A percentile compares a stretch with the other conserved stretches of the same genome.
Conservation (phyloP, 1,284 basidiomycete genomes). For the Naganishia cerealis region DNA sequence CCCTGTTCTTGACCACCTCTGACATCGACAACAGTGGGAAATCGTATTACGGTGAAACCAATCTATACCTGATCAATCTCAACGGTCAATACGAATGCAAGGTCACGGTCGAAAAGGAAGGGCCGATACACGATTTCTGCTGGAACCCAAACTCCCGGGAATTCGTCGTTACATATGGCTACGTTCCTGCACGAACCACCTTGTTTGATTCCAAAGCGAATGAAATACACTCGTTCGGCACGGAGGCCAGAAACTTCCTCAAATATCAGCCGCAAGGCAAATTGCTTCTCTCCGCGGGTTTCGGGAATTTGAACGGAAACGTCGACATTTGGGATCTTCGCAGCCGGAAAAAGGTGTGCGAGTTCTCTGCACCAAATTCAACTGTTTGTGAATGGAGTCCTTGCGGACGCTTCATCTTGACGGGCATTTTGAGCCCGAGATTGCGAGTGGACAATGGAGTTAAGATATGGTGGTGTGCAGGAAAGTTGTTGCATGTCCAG, state of each 20-base stretch:
- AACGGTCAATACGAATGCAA: conserved; percentile 94
- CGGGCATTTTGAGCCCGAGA: conserved; percentile 88
- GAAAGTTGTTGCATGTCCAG: conserved; percentile 79
- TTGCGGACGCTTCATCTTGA: conserved; percentile 87
- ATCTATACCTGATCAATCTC: conserved; percentile 88
- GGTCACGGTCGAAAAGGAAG: conserved; percentile 88
- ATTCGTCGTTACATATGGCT: conserved; percentile 93
- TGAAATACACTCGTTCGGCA: conserved; percentile 84
- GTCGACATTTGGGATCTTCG: conserved; percentile 89
- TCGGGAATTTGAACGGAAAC: conserved; percentile 92
- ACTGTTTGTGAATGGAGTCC: conserved; percentile 94
- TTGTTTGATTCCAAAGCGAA: conserved; percentile 89
- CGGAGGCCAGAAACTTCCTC: conserved; percentile 85
- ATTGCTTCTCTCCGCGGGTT: conserved; percentile 84
- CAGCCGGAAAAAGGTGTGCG: conserved; percentile 75
- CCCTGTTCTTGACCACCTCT: conserved; percentile 85
- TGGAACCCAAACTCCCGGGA: conserved; percentile 99
- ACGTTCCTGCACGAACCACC: conserved; percentile 92
- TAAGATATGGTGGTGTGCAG: conserved; percentile 91
- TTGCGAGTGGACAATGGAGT: conserved; percentile 95
- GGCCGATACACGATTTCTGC: conserved; percentile 91
- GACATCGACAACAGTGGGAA: conserved; percentile 97
- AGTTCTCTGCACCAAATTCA: conserved; percentile 78
- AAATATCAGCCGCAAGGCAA: conserved; percentile 93
- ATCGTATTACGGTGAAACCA: conserved; percentile 97